Evolutionary conservation across 371 early-diverging fungal species (phyloP).

Genomic region (Dinochytrium kinnereticum): DNA sequence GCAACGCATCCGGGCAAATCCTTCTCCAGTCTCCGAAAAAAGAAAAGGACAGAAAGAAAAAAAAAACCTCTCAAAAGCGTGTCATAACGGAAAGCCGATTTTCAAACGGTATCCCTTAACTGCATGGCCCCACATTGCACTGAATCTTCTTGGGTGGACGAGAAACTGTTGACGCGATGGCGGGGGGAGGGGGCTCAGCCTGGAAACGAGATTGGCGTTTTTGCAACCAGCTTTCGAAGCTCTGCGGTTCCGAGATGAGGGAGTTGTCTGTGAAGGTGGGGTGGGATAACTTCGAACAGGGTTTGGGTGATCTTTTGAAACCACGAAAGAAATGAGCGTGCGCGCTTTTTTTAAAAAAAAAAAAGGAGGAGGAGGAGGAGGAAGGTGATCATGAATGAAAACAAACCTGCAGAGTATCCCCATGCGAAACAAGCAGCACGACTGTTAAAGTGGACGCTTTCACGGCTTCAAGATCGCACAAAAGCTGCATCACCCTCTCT

Average conservation of each 20-base stretch:
- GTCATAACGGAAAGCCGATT: no score
- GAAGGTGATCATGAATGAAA: neutral
- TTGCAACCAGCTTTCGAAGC: conserved; percentile 6
- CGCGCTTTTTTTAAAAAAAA: neutral
- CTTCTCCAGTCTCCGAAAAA: no score
- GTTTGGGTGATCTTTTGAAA: neutral
- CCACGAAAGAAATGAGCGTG: neutral
- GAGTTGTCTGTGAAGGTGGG: conserved; percentile 24
- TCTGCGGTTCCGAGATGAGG: conserved; percentile 31
- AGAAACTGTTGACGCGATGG: no score
- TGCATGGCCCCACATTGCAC: no score
- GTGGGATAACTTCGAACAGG: neutral
- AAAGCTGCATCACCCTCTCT: neutral
- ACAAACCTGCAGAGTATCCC: conserved; percentile 31
- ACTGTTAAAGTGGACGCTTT: conserved; percentile 8
- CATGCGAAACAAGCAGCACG: conserved; percentile 28
- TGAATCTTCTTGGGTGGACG: no score
- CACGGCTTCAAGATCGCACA: neutral
- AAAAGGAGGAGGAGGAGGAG: conserved; percentile 1
- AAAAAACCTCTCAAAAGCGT: no score
- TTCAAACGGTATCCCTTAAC: no score
- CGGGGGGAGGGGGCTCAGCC: no score
- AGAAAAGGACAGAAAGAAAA: no score
- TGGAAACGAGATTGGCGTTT: no score
- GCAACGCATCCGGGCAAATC: no score